Percentiles rank a stretch among this genome's conserved stretches.
Conservation (phyloP, 2,329 filamentous ascomycete genomes). For the Macrophomina phaseolina region DNA sequence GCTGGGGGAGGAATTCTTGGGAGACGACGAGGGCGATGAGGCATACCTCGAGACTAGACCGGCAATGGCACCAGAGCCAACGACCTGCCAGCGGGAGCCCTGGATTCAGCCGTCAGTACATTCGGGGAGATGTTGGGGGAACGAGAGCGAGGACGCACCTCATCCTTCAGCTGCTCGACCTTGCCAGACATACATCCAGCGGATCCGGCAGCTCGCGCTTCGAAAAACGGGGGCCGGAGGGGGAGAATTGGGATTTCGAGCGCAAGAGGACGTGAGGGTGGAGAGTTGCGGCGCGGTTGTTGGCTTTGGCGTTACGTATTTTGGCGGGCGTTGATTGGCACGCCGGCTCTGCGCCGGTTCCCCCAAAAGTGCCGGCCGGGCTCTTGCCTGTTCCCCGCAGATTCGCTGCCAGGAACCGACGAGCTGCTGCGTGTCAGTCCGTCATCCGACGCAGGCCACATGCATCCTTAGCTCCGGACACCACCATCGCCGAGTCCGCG, state of each 20-base stretch:
- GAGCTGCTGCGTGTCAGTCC: conserved; percentile 9
- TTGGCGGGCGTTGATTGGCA: conserved; percentile 1
- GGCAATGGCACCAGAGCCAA: conserved; percentile 71
- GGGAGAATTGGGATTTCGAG: background rate
- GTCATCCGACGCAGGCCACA: background rate
- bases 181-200: conserved; percentile 66
- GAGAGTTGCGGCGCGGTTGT: conserved; percentile 3
- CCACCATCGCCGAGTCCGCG: background rate
- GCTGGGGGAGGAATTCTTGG: conserved; percentile 16
- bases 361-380: conserved; percentile 42
- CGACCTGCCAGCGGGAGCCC: conserved; percentile 71
- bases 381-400: conserved; percentile 14
- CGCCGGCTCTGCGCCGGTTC: background rate
- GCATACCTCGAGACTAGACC: conserved; percentile 84
- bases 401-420: conserved; percentile 11
- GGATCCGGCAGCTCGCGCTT: conserved; percentile 30
- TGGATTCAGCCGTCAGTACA: conserved; percentile 40
- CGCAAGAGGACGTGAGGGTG: background rate
- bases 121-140: conserved; percentile 14
- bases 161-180: conserved; percentile 71
- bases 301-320: background rate
- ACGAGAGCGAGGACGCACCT: conserved; percentile 52
- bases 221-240: conserved; percentile 33
- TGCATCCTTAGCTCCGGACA: conserved; percentile 14
- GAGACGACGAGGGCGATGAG: background rate